Percentiles rank a stretch among this genome's conserved stretches.
Conservation (phyloP, 2,329 filamentous ascomycete species). For the Aureobasidium uvarum region DNA sequence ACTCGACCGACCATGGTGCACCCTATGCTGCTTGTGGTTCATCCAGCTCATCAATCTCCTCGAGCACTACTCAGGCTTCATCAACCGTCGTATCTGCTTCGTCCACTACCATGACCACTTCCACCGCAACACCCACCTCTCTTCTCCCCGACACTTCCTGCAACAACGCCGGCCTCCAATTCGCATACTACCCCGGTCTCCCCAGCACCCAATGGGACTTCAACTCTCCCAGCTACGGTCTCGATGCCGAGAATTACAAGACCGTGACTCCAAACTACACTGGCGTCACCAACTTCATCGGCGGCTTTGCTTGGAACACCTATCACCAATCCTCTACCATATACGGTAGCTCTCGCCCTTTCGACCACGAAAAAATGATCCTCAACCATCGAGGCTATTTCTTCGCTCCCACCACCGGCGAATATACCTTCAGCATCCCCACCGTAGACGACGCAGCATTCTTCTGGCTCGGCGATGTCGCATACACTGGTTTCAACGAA, state of each 20-base stretch:
- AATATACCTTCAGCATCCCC: not conserved
- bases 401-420: not conserved
- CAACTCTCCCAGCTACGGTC: not conserved
- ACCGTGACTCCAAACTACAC: conserved; percentile 3
- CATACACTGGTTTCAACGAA: not conserved
- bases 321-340: not conserved
- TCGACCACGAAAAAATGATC: conserved; percentile 11
- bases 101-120: not conserved
- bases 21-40: conserved; percentile 23
- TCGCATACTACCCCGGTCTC: not conserved
- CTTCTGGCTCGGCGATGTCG: conserved; percentile 2
- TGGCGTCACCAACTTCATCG: not conserved
- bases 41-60: conserved; percentile 20
- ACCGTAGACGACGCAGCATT: not conserved
- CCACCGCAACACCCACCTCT: not conserved
- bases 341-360: not conserved
- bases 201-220: not conserved
- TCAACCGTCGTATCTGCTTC: not conserved
- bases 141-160: conserved; percentile 9
- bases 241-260: not conserved
- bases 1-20: conserved; percentile 28
- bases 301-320: conserved; percentile 1
- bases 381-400: not conserved
- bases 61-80: not conserved
- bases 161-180: not conserved